Base-by-base conservation (phyloP, 257 asterid species). In the Solanum appendiculatum region DNA sequence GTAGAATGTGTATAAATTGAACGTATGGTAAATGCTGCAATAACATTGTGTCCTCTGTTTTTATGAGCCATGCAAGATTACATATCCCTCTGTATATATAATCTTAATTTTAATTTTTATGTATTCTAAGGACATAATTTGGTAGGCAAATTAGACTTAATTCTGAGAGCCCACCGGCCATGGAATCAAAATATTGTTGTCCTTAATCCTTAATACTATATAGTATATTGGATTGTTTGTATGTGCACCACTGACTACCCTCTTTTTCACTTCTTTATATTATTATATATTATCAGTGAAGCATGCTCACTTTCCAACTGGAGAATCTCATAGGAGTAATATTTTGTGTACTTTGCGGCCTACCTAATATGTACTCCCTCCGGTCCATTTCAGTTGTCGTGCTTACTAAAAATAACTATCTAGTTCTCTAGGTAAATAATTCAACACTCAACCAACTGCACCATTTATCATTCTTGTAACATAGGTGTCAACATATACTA, bases 281-380 rank as follows among this genome's bases (percentile, higher is more conserved):
- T 68, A 80, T 20, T 64, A 73, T 86, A 83, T 73, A 86, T 85
- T 85, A 89, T 83, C 74, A 82, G 82, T 85, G 27, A 39, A 77
- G 84, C 82, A 29, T 73, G 51, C 86, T 81, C 60, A 64, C 90
- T 91, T 91, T 89, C 74, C 91, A 86, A 83, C 90, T 80, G 69
- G 84, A 83, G 87, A 87, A 85, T 83, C 85, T 70, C 82, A 82
- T 69, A n/a, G n/a, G n/a, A n/a, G n/a, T n/a, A 46, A 44, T 81
- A 89, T 88, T 42, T 51, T 85, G 69, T 84, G 66, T 78, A 77
- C 85, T 58, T 88, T 85, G 78, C 58, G 73, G 84, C 88, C 69
- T 81, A 34, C 54, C 37, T n/a, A 46, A 1, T 74, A 0, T 5
- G 20, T 7, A 14, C 20, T 15, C 60, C 18, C 60, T 66, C 21